phyloP scores from a whole-genome alignment of 805 yeast species.

The Saccharomycopsis microspora region DNA sequence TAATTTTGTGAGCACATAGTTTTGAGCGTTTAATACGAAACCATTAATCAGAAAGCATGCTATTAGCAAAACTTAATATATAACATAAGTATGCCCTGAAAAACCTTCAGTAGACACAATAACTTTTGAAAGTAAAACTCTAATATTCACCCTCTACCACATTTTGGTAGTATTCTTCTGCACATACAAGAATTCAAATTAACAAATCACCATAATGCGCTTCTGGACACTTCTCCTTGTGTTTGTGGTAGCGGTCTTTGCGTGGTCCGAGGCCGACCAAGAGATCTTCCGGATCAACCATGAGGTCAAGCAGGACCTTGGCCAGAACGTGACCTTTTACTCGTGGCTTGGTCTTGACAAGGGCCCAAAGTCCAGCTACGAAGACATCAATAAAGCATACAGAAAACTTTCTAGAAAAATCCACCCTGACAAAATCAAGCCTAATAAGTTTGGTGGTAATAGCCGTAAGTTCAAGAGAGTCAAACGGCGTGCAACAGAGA shows the following conservation, averaged over 20 bases:
- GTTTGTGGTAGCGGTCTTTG: constrained; percentile 20
- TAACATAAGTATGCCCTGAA: too few species aligned
- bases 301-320: constrained; percentile 51
- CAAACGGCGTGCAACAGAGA: constrained; percentile 45
- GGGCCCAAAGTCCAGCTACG: constrained; percentile 30
- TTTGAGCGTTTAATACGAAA: too few species aligned
- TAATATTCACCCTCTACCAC: too few species aligned
- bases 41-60: too few species aligned
- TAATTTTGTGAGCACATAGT: too few species aligned
- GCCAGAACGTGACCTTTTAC: constrained; percentile 53
- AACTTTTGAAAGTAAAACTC: too few species aligned
- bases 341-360: constrained; percentile 43
- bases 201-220: too few species aligned
- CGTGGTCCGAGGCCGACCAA: constrained; percentile 59
- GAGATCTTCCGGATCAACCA: constrained; percentile 71
- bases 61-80: too few species aligned
- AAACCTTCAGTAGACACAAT: too few species aligned
- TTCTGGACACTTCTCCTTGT: constrained; percentile 7
- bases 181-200: too few species aligned
- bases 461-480: constrained; percentile 20
- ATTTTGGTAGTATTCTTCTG: too few species aligned
- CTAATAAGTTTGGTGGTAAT: constrained; percentile 25
- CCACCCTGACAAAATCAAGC: constrained; percentile 75
- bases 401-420: constrained; percentile 56
- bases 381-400: constrained; percentile 54